Evolutionary conservation across 495 filamentous ascomycete genomes (phyloP).

Genomic region (Podospora pseudopauciseta): DNA sequence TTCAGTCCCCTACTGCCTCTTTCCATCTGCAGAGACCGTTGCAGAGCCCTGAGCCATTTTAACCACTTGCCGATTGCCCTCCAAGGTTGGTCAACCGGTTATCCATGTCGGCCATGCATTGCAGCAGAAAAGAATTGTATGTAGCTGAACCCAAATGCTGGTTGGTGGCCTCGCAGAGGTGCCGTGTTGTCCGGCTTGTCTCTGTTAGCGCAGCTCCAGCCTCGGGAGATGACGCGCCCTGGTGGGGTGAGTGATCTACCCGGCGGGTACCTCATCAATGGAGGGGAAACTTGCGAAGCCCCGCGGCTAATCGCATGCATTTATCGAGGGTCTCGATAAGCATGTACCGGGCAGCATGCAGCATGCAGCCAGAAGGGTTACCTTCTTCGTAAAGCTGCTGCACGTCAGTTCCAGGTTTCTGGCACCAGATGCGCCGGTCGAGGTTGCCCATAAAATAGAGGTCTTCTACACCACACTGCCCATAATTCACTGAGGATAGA

Average conservation of each 20-base stretch:
- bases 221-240: slow-evolving; percentile 7
- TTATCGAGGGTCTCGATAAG: neutral
- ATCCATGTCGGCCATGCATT: neutral
- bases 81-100: neutral
- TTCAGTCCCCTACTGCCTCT: neutral
- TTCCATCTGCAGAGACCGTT: neutral
- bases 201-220: slow-evolving; percentile 10
- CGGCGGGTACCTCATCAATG: neutral
- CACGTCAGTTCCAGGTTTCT: neutral
- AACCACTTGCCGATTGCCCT: neutral
- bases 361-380: neutral
- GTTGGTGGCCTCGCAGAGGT: neutral
- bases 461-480: no score
- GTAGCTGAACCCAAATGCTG: neutral
- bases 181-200: neutral
- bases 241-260: slow-evolving; percentile 3
- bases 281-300: neutral
- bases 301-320: neutral
- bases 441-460: no score
- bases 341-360: neutral
- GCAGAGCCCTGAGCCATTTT: neutral
- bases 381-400: neutral
- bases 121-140: neutral
- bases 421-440: neutral
- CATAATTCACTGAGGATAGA: no score